Conservation (phyloP, 2,329 filamentous ascomycete genomes). For the Pseudogymnoascus sp. region DNA sequence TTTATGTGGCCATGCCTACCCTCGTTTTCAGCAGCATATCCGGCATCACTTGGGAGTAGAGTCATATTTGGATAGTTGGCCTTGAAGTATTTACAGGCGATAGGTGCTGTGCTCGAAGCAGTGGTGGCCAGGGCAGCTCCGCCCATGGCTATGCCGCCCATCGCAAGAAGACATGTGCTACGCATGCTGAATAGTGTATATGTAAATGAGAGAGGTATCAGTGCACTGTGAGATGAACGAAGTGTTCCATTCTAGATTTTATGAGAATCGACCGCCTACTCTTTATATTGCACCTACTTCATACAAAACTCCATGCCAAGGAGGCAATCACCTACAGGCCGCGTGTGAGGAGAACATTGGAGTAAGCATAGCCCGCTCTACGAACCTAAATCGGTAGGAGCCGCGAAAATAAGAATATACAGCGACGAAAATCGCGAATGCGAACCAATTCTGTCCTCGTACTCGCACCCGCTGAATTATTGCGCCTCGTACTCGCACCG, state of each 20-base stretch:
- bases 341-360: background rate
- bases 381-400: background rate
- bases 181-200: background rate
- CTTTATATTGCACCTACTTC: background rate
- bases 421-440: background rate
- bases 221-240: background rate
- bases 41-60: conserved; percentile 12
- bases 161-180: background rate
- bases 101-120: background rate
- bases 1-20: background rate
- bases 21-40: conserved; percentile 14
- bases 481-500: background rate
- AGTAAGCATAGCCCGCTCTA: background rate
- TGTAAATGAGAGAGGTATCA: background rate
- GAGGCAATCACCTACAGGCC: background rate
- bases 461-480: background rate
- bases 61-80: conserved; percentile 14
- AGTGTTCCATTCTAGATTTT: background rate
- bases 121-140: background rate
- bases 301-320: background rate
- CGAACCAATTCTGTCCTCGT: background rate
- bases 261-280: background rate
- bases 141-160: background rate
- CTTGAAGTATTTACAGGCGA: conserved; percentile 13
- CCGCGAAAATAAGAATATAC: background rate